Evolutionary conservation across 306 rosid species (phyloP).

Genomic region (Dalbergia cultrata): DNA sequence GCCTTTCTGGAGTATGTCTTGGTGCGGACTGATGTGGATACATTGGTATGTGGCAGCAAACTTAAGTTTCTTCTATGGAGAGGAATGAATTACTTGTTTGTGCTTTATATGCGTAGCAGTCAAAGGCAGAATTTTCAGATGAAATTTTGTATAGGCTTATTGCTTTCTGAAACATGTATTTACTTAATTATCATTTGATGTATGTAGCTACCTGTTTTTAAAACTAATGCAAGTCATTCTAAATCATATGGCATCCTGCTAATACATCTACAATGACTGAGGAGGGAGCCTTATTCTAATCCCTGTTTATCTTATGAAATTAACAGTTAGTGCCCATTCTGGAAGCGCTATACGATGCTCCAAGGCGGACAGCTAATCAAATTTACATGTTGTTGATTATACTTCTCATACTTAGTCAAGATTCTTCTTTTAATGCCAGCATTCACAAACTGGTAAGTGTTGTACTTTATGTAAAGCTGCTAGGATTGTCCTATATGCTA

Average conservation of each 20-base stretch:
- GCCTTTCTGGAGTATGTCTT: conserved; percentile 92
- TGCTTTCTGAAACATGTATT: conserved; percentile 27
- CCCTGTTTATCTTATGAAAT: conserved; percentile 49
- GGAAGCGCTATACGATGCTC: conserved; percentile 94
- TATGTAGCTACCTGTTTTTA: conserved; percentile 18
- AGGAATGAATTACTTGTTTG: conserved; percentile 37
- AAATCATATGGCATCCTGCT: conserved; percentile 25
- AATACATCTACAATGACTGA: conserved; percentile 24
- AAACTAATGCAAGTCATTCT: conserved; percentile 17
- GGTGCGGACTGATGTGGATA: conserved; percentile 99
- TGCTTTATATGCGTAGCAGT: conserved; percentile 24
- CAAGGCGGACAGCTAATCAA: conserved; percentile 87
- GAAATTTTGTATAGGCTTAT: conserved; percentile 18
- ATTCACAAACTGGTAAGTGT: conserved; percentile 91
- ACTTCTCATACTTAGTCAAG: conserved; percentile 97
- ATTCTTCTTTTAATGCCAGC: conserved; percentile 96
- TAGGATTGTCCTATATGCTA: conserved; percentile 47
- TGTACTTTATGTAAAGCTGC: conserved; percentile 34
- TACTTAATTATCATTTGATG: conserved; percentile 38
- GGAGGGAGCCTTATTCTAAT: conserved; percentile 37
- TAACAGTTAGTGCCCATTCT: conserved; percentile 93
- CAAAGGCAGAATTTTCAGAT: conserved; percentile 31
- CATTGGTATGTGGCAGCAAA: conserved; percentile 74
- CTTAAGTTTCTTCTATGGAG: conserved; percentile 41
- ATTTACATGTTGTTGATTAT: conserved; percentile 96